A percentile compares a stretch with the other conserved stretches of the same genome.
Evolutionary conservation across 2,329 filamentous ascomycete genomes (phyloP).

Genomic region (Fusarium hostae): DNA sequence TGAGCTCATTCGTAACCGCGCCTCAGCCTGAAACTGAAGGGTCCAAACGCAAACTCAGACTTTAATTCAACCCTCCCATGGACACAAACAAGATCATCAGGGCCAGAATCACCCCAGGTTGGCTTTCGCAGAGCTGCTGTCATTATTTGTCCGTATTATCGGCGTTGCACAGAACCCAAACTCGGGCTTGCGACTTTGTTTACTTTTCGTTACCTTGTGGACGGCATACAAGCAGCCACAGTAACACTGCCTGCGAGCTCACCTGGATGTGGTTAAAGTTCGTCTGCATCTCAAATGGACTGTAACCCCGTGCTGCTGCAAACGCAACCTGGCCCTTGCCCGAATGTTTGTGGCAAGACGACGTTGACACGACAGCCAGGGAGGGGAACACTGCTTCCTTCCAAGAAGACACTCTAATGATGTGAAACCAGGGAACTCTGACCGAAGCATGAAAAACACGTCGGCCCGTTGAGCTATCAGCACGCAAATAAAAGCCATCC

Average conservation of each 20-base stretch:
- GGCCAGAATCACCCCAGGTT: neutral
- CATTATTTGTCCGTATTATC: conserved; percentile 1
- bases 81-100: conserved; percentile 14
- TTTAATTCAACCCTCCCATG: conserved; percentile 16
- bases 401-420: conserved; percentile 2
- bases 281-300: conserved; percentile 17
- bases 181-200: conserved; percentile 11
- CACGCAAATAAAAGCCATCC: conserved; percentile 2
- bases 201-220: conserved; percentile 5
- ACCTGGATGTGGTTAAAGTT: conserved; percentile 11
- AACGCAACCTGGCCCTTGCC: conserved; percentile 13
- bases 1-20: neutral
- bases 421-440: conserved; percentile 20
- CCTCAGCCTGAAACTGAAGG: conserved; percentile 37
- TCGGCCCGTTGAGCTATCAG: conserved; percentile 19
- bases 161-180: neutral
- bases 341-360: neutral
- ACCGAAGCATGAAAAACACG: conserved; percentile 21
- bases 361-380: conserved; percentile 6
- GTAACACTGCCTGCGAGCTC: conserved; percentile 16
- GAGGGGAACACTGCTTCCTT: conserved; percentile 14
- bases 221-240: conserved; percentile 19
- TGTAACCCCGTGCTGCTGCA: conserved; percentile 6
- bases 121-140: neutral
- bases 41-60: conserved; percentile 27